Evolutionary conservation across 768 basidiomycete species (phyloP), one percentile per base, ranked within the genome.

Genomic region (Rickenella mellea): DNA sequence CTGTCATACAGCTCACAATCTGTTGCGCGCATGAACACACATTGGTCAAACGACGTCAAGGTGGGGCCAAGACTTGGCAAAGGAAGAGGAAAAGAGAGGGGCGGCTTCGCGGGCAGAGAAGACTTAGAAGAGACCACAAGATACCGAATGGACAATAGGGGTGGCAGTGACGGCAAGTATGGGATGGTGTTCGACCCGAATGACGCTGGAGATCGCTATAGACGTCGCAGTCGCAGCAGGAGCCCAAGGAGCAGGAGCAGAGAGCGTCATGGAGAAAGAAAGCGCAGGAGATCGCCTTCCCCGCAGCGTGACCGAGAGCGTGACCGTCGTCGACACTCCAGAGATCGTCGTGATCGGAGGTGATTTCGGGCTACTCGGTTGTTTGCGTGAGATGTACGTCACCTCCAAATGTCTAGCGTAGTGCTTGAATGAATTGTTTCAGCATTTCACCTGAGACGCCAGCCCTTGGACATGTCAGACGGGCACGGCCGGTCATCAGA

Each of bases 161-260:
- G 46, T 12, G 51, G 51, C 6, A 46, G 57, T 15, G 56, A 61
- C 11, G 58, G 60, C 27, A 67, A 63, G 14, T 89, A 91, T 55
- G 78, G 76, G 17, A 80, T 92, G 83, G 84, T 92, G 19, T 92
- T 93, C 58, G 89, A 93, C 46, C 69, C 81, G n/a, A 66, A 70
- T n/a, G 61, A 62, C 40, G 58, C 48, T 48, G 52, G 53, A 25
- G 59, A 58, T 11, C 51, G 55, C 17, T 60, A 56, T 19, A 48
- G 48, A 7, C 50, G 53, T n/a, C 60, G 63, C 33, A 62, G 59
- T 19, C 69, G n/a, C n/a, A n/a, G n/a, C n/a, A n/a, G 68, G 36
- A 66, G 66, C 15, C 33, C 33, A 17, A 69, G 71, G 21, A 77
- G 74, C 46, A 61, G 72, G 39, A 79, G 78, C 46, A 65, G 66